Evolutionary conservation across 441 rosid genomes (phyloP).

Genomic region (Erodium chrysanthum): DNA sequence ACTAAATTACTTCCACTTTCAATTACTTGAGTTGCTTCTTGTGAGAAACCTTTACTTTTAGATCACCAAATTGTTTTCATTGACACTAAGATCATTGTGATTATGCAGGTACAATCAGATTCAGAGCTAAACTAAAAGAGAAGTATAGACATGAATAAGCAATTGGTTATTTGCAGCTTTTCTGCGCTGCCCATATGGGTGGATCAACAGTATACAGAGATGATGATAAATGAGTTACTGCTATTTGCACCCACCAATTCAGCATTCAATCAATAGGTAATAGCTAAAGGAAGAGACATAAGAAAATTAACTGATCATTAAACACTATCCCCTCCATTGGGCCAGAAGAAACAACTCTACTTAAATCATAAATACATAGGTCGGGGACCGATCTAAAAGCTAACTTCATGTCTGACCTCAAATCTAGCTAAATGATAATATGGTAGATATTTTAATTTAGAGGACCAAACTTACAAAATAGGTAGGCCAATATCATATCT

Average conservation of each 20-base stretch:
- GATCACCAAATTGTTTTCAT: background rate
- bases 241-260: conserved; percentile 3
- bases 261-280: background rate
- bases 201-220: background rate
- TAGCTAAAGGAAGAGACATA: background rate
- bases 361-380: background rate
- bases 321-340: background rate
- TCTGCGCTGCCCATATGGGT: background rate
- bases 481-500: background rate
- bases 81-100: background rate
- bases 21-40: background rate
- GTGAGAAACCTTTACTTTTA: background rate
- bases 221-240: background rate
- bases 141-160: background rate
- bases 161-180: background rate
- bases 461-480: background rate
- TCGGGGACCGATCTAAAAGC: background rate
- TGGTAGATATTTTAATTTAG: background rate
- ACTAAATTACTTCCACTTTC: background rate
- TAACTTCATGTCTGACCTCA: background rate
- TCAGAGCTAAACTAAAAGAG: background rate
- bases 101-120: background rate
- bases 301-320: background rate
- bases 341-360: background rate
- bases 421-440: background rate